A percentile compares a stretch with the other conserved stretches of the same genome.
Evolutionary conservation across 345 rosid genomes (phyloP).

Genomic region (Triadica sebifera): DNA sequence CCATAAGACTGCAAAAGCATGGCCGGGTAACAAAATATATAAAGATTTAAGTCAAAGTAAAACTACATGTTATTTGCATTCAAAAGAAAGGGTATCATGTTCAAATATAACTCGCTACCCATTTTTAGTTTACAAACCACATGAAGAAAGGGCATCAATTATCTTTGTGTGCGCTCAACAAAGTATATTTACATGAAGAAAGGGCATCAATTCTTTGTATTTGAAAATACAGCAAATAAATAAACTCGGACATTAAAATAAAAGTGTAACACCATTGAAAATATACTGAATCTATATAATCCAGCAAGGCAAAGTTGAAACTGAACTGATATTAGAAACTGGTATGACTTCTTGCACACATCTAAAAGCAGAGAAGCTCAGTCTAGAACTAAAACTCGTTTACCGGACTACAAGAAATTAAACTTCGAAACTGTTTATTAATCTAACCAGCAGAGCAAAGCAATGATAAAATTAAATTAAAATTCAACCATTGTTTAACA

Average conservation of each 20-base stretch:
- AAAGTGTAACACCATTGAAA: slow-evolving; percentile 16
- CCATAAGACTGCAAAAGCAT: neutral
- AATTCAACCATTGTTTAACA: too few relatives aligned
- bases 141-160: too few relatives aligned
- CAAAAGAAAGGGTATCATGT: too few relatives aligned
- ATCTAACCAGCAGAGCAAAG: neutral
- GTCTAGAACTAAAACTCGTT: too few relatives aligned
- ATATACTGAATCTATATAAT: slow-evolving; percentile 17
- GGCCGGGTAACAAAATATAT: too few relatives aligned
- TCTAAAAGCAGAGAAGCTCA: slow-evolving; percentile 16
- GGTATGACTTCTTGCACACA: slow-evolving; percentile 8
- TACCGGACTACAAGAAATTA: neutral
- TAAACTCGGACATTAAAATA: neutral
- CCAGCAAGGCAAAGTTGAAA: slow-evolving; percentile 36
- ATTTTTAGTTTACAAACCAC: too few relatives aligned
- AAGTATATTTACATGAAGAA: slow-evolving; percentile 15
- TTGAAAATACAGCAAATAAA: neutral
- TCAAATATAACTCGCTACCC: too few relatives aligned
- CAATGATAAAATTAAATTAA: neutral
- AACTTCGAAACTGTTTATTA: neutral
- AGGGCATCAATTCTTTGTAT: slow-evolving; percentile 40
- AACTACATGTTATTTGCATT: too few relatives aligned
- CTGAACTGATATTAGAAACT: slow-evolving; percentile 22
- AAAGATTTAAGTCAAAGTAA: too few relatives aligned
- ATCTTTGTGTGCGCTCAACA: too few relatives aligned